Evolutionary conservation across 1,139 yeast genomes (phyloP), one percentile per base, ranked within the genome.

Genomic region (Saccharomycopsis hybrid): DNA sequence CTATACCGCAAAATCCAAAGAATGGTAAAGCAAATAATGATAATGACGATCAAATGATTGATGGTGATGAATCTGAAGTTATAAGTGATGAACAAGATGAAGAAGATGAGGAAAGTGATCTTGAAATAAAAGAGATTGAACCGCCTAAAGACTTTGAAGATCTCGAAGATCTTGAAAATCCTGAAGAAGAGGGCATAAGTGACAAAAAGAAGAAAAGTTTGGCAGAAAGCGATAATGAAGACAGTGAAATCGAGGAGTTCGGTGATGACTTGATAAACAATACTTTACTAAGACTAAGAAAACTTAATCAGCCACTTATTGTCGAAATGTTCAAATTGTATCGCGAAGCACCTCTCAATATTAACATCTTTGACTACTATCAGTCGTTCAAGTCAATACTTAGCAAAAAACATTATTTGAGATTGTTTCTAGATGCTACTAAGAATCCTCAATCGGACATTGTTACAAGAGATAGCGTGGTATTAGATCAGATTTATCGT

Each of bases 341-440:
- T 63, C 77, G 92, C 55, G 97, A 89, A 60, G 92, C 96, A 0
- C 86, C 88, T 29, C 72, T 82, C 2, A 69, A 74, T 29, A 74
- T 88, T 56, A 89, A 88, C 61, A 76, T 87, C 47, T 85, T 75
- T 64, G 97, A 89, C 59, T 85, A 85, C 60, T 89, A 76, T 61
- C 67, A 72, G 45, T 89, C 90, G 1, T 89, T 87, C 67, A 78
- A 75, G 59, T 78, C 74, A 53, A 68, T 80, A 0, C 60, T 86
- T 29, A 72, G 74, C 25, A 69, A 69, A 33, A 36, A 46, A 24
- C 38, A 44, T 33, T 78, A 44, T 54, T 58, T 4, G 53, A 56
- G 8, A 56, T 64, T 8, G 33, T 67, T 48, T 37, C 39, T 36
- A 4, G 25, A 33, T 7, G 61, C 60, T 28, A 53, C 55, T 44